phyloP scores from a whole-genome alignment of 2,329 filamentous ascomycete species.

The Onygenales sp. region DNA sequence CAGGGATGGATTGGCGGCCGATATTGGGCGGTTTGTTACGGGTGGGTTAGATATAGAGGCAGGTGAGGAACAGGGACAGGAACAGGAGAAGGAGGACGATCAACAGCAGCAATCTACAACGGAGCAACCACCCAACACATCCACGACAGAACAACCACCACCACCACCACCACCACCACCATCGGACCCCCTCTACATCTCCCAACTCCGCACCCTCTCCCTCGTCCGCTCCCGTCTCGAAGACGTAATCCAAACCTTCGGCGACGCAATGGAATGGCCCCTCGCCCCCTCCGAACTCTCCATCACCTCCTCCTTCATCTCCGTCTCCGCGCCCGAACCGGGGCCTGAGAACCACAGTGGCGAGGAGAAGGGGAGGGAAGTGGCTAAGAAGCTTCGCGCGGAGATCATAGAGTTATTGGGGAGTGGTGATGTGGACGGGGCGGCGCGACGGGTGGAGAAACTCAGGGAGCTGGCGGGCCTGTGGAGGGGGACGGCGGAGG shows the following conservation, averaged over 20 bases:
- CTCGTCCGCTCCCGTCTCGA: constrained; percentile 78
- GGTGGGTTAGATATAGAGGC: constrained; percentile 18
- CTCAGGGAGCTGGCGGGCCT: constrained; percentile 67
- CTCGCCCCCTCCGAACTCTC: constrained; percentile 81
- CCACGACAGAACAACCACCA: not conserved
- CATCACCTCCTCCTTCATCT: constrained; percentile 75
- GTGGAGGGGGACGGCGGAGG: constrained; percentile 94
- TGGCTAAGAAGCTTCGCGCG: constrained; percentile 56
- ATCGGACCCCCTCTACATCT: constrained; percentile 58
- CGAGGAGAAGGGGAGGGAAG: constrained; percentile 79
- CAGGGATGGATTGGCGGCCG: constrained; percentile 56
- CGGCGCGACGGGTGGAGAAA: constrained; percentile 60
- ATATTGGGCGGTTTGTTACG: constrained; percentile 64
- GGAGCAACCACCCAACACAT: not conserved
- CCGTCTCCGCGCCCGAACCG: constrained; percentile 75
- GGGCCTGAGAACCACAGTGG: constrained; percentile 52
- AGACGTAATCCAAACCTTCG: constrained; percentile 81
- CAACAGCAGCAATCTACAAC: constrained; percentile 1
- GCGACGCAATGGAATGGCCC: constrained; percentile 90
- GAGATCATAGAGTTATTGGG: constrained; percentile 63
- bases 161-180: not conserved
- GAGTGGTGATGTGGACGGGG: constrained; percentile 48
- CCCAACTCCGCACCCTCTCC: constrained; percentile 70
- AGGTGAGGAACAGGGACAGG: not conserved
- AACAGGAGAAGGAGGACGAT: constrained; percentile 1